These are phyloP conservation scores for Friedmanniomyces endolithicus DNA, from an alignment of 495 filamentous ascomycete genomes.

Conservation along the genomic window DNA sequence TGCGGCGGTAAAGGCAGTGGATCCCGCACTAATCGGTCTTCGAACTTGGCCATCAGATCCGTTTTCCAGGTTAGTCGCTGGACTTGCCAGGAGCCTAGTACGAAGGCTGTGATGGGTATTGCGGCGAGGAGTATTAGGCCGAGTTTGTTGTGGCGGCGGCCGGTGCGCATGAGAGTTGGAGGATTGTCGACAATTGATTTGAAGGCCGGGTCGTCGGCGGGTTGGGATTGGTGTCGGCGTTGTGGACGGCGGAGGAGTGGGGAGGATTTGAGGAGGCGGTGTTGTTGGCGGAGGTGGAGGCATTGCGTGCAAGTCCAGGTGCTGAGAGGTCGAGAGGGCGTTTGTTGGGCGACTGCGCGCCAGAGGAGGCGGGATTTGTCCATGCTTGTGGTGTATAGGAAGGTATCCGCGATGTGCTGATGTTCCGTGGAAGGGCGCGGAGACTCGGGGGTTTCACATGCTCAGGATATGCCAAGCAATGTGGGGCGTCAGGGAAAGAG, in stretches of 20 bases:
- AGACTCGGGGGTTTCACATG: conserved; percentile 5
- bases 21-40: conserved; percentile 75
- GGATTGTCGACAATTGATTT: conserved; percentile 77
- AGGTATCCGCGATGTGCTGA: background rate
- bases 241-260: conserved; percentile 2
- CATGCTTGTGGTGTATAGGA: background rate
- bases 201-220: conserved; percentile 60
- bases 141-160: conserved; percentile 45
- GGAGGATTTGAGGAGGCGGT: background rate
- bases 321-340: background rate
- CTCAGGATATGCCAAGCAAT: background rate
- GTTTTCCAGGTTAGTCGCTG: conserved; percentile 88
- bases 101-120: conserved; percentile 84
- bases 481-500: background rate
- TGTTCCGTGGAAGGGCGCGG: background rate
- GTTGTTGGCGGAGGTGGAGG: conserved; percentile 4
- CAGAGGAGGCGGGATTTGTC: conserved; percentile 1
- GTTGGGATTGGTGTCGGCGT: conserved; percentile 11
- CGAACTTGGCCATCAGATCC: conserved; percentile 72
- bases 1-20: conserved; percentile 76
- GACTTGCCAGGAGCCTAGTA: conserved; percentile 91
- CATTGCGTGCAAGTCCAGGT: conserved; percentile 17
- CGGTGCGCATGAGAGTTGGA: conserved; percentile 56
- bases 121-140: conserved; percentile 38
- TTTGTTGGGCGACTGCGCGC: background rate